Base-by-base conservation (phyloP, 148 eudicot genomes). In the Pouteria glomerata region DNA sequence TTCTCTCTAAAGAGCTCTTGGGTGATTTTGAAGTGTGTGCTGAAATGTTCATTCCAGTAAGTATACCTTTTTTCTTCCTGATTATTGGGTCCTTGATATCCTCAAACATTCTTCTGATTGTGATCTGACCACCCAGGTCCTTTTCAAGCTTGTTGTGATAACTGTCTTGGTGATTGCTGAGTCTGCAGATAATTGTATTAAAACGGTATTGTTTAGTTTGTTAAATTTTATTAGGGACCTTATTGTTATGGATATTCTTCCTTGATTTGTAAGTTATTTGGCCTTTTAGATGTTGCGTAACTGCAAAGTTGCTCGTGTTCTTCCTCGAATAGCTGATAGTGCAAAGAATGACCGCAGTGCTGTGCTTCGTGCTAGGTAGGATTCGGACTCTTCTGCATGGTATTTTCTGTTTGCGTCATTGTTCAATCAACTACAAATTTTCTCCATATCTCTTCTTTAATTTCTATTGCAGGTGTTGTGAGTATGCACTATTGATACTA, bases 101-200 rank as follows among this genome's bases (percentile, higher is more conserved):
- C 42, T 74, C 34, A 27, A 35, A 71, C 67, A 63, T 77, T 62
- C 71, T 65, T 55, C 87, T 88, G 73, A 85, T 82, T 62, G 24
- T 42, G 26, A 62, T 71, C 66, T 62, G 64, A 57, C 65, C 72
- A 73, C 78, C 65, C 83, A 95, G 99, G 89, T 80, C 51, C 94
- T 95, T 65, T 95, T 95, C 85, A 95, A 95, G 87, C 99, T 95
- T 83, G 96, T 95, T 79, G 99, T 95, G 78, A 95, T 95, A 85
- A 95, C 99, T 27, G 99, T 95, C 57, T 97, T 95, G 56, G 99
- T 95, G 67, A 95, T 95, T 81, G 92, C 91, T 48, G 99, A 95
- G 83, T 95, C 99, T 73, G 96, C 99, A 16, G 97, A 95, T 84
- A 95, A 92, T 82, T 95, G 99, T 89, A 95, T 95, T 57, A 95